Base-by-base conservation (phyloP, 2,329 filamentous ascomycete species). In the Calonectria crousiana region DNA sequence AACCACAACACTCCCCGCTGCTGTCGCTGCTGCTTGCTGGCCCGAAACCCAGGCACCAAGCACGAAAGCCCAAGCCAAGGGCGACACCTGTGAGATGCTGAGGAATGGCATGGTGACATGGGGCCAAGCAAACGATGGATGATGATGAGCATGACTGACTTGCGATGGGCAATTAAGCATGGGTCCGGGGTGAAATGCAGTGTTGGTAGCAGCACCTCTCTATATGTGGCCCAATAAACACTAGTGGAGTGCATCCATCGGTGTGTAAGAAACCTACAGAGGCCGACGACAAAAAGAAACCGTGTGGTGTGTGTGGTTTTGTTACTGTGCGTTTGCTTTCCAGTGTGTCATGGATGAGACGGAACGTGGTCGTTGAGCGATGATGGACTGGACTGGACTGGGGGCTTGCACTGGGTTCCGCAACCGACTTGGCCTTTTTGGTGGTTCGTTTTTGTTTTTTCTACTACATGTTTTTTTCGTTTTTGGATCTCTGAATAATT, bases 91-190 rank as follows among this genome's bases (percentile, higher is more conserved):
- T 26, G 32, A 67, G 49, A 34, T 60, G 62, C 47, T 53, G 51
- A 69, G 71, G 65, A 64, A 73, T 69, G 71, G 32, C 49, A 65
- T 69, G 44, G 71, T 67, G 51, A 53, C 47, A 69, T 69, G 49
- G 67, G 56, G 36, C 36, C 56, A 34, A 52, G 71, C 36, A 52
- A 18, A 53, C 44, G 38, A 38, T 26, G 49, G 47, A 52, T 53
- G 69, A 69, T 67, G 71, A 73, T 67, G 64, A 51, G 69, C 64
- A 72, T 72, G 65, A 60, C 28, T 67, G 49, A 58, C 56, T 41
- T 51, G 30, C 64, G 28, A 34, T 65, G 47, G 30, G 14, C 49
- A 65, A 58, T 56, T 69, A 47, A 60, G 49, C 71, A 69, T 73
- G 71, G 71, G 41, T 73, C 66, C 60, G 69, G 69, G 66, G 36